Base-by-base conservation (phyloP, 768 basidiomycete genomes). In the Mycena epipterygia region DNA sequence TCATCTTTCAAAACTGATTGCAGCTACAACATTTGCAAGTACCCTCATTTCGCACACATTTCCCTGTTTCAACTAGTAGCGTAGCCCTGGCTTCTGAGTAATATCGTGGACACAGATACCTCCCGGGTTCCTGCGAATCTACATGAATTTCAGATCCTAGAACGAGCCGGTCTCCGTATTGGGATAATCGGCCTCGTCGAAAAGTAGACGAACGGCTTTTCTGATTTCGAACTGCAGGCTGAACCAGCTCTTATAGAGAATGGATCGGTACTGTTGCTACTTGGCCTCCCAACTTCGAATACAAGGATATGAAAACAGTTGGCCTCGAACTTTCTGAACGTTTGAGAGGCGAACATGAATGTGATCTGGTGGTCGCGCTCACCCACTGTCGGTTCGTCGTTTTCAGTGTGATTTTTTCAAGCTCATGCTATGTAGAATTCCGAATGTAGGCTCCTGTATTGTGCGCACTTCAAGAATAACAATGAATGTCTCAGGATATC, bases 161-260 rank as follows among this genome's bases (percentile, higher is more conserved):
- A 96, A 74, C 84, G 91, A 29, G 86, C 85, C 13, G 94, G 93
- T 1, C 64, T 94, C 3, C 88, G 88, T 51, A 85, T 97, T 52
- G 96, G 96, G 5, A 77, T 97, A 32, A 92, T 98, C 52, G 96
- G 96, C 3, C 86, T 98, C 0, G 93, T 96, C 0, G 96, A 98
- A 79, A 85, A 93, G 96, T 96, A 71, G 39, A 35, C 23, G 42
- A 27, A 17, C 17, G 25, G 21, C 14, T 35, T 59, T 19, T 51
- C 19, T 7, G 3, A 23, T 29, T 33, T 27, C 37, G 33, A 19
- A 4, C n/a, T 19, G 21, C 29, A 1, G 6, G n/a, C 62, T 65
- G 33, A 52, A 29, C 23, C 27, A 57, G 29, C 48, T n/a, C 33
- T 21, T 14, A 5, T 59, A 96, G 95, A 78, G 93, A 94, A 75